Conservation (phyloP, 2,329 filamentous ascomycete species). For the Penicillium sp. region DNA sequence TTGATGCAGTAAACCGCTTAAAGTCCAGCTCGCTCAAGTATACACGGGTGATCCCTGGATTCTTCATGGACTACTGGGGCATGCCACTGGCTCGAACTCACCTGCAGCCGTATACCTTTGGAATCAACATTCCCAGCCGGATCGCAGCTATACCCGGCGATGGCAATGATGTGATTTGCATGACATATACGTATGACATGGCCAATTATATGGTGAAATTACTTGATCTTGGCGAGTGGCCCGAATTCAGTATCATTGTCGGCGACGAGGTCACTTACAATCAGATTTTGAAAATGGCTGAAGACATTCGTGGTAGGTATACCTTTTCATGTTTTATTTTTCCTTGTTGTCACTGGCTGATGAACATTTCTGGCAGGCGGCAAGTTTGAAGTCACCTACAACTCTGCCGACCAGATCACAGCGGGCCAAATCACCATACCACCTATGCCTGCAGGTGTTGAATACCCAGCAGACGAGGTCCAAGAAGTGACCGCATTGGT, state of each 20-base stretch:
- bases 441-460: conserved; percentile 15
- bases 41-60: conserved; percentile 40
- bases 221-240: conserved; percentile 44
- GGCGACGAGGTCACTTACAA: conserved; percentile 44
- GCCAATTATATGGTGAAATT: conserved; percentile 43
- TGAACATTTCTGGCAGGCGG: conserved; percentile 16
- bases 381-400: conserved; percentile 34
- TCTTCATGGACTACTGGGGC: conserved; percentile 46
- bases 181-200: conserved; percentile 49
- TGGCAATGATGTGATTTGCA: conserved; percentile 42
- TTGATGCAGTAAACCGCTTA: conserved; percentile 27
- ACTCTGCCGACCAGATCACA: conserved; percentile 32
- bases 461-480: conserved; percentile 21
- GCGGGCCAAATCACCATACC: conserved; percentile 34
- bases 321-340: background rate
- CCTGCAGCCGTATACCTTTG: conserved; percentile 38
- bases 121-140: conserved; percentile 43
- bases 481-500: conserved; percentile 25
- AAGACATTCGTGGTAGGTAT: conserved; percentile 39
- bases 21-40: conserved; percentile 34
- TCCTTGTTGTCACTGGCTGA: background rate
- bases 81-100: conserved; percentile 37
- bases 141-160: conserved; percentile 47
- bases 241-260: conserved; percentile 32
- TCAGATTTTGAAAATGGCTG: conserved; percentile 42